Conservation (phyloP, 75 land plant genomes). For the Cunninghamia lanceolata region DNA sequence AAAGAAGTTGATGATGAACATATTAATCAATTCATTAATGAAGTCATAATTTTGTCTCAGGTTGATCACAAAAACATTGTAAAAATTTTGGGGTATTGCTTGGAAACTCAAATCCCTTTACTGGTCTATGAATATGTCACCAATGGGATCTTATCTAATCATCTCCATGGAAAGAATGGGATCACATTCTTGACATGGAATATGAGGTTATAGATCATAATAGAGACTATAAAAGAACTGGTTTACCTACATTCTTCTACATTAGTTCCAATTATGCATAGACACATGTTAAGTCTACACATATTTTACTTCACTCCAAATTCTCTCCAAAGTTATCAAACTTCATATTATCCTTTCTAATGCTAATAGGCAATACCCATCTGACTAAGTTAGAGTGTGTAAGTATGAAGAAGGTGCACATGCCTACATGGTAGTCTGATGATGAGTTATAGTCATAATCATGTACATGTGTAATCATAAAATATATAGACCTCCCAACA, state of each 20-base stretch:
- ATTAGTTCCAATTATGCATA: constrained; percentile 14
- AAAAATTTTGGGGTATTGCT: constrained; percentile 34
- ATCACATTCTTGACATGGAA: too few relatives aligned
- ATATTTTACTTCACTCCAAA: constrained; percentile 12
- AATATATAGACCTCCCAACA: too few relatives aligned
- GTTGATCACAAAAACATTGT: constrained; percentile 36
- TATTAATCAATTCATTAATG: constrained; percentile 28
- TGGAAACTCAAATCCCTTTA: constrained; percentile 29
- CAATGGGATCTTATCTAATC: constrained; percentile 21
- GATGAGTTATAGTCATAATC: too few relatives aligned
- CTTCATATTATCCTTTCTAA: constrained; percentile 14
- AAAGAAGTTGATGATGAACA: constrained; percentile 3
- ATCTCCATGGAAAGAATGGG: neutral
- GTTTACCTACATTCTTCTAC: constrained; percentile 16
- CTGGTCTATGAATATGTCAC: constrained; percentile 38
- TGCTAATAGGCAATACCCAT: constrained; percentile 8
- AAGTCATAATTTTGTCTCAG: constrained; percentile 24
- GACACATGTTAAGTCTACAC: constrained; percentile 19
- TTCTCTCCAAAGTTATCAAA: constrained; percentile 15
- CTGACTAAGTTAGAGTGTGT: too few relatives aligned
- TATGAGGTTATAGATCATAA: constrained; percentile 1
- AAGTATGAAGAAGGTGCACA: too few relatives aligned
- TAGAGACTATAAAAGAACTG: constrained; percentile 10
- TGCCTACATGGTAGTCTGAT: too few relatives aligned
- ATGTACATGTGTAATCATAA: too few relatives aligned